phyloP scores from a whole-genome alignment of 108 stramenopile genomes.

The Cyclotella kingstonii region DNA sequence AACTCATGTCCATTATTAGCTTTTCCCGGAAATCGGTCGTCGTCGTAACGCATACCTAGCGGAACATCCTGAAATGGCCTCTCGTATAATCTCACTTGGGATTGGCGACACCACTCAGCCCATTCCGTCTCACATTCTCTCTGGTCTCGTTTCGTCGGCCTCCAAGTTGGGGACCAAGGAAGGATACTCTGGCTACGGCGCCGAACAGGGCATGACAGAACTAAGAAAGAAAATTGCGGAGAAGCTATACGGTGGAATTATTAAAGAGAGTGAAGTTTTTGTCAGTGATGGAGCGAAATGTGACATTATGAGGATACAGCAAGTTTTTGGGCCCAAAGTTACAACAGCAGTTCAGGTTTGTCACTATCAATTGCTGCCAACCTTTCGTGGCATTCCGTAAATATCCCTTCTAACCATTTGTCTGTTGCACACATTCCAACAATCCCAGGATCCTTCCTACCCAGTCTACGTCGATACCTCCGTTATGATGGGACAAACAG shows the following conservation, averaged over 20 bases:
- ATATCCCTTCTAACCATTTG: too few species aligned
- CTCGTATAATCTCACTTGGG: conserved; percentile 89
- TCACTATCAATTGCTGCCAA: background rate
- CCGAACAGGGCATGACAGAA: conserved; percentile 87
- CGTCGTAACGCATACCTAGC: conserved; percentile 89
- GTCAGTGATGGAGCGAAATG: conserved; percentile 98
- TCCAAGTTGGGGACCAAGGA: conserved; percentile 88
- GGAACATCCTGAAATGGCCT: conserved; percentile 90
- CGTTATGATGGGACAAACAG: conserved; percentile 96
- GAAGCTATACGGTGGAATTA: conserved; percentile 86
- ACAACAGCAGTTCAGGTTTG: conserved; percentile 85
- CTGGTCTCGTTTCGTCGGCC: conserved; percentile 83
- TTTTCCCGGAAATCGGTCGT: conserved; percentile 97
- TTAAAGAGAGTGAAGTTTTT: conserved; percentile 93
- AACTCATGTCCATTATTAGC: conserved; percentile 1
- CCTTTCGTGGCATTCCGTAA: too few species aligned
- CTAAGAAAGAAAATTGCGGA: conserved; percentile 90
- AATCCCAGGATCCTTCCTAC: conserved; percentile 85
- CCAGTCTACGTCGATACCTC: conserved; percentile 96
- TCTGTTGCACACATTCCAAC: background rate
- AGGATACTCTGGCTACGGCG: conserved; percentile 93
- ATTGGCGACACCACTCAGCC: conserved; percentile 98
- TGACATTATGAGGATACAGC: conserved; percentile 94
- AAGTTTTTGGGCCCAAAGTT: conserved; percentile 94
- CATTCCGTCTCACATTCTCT: conserved; percentile 92